These are phyloP conservation scores for Suillus sp. DNA, from an alignment of 768 basidiomycete species.

Conservation along the genomic window DNA sequence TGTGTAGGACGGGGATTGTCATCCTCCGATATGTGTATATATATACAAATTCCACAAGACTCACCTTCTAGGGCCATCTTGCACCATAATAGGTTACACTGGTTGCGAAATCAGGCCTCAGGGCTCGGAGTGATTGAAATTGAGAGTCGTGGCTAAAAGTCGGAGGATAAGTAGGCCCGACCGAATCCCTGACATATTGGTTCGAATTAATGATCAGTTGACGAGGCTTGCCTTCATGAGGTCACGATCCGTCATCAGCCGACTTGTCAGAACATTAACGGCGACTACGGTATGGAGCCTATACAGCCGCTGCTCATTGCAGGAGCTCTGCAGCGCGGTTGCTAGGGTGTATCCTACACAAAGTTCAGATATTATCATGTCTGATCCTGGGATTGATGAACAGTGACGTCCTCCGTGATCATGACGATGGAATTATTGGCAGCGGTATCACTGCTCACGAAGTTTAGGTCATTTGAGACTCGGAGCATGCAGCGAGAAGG, in stretches of 20 bases:
- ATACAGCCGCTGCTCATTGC: background rate
- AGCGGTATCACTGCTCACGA: background rate
- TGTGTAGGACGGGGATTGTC: slow-evolving; percentile 4
- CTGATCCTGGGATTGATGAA: background rate
- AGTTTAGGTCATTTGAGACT: background rate
- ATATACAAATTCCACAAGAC: background rate
- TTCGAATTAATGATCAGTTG: background rate
- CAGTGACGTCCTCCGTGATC: background rate
- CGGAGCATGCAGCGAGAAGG: background rate
- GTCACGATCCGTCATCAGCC: background rate
- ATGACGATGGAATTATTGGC: background rate
- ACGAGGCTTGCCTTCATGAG: background rate
- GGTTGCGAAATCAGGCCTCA: background rate
- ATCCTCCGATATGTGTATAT: slow-evolving; percentile 5
- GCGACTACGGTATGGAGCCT: background rate
- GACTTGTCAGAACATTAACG: background rate
- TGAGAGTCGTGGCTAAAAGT: background rate
- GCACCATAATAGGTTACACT: slow-evolving; percentile 4
- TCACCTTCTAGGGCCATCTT: background rate
- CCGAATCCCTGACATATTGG: background rate
- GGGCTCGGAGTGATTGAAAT: background rate
- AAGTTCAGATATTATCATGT: background rate
- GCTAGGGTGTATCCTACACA: background rate
- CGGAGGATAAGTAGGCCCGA: slow-evolving; percentile 12
- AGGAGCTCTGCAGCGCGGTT: background rate